Conservation (phyloP, 2,329 filamentous ascomycete species). For the Trichoderma sp. region DNA sequence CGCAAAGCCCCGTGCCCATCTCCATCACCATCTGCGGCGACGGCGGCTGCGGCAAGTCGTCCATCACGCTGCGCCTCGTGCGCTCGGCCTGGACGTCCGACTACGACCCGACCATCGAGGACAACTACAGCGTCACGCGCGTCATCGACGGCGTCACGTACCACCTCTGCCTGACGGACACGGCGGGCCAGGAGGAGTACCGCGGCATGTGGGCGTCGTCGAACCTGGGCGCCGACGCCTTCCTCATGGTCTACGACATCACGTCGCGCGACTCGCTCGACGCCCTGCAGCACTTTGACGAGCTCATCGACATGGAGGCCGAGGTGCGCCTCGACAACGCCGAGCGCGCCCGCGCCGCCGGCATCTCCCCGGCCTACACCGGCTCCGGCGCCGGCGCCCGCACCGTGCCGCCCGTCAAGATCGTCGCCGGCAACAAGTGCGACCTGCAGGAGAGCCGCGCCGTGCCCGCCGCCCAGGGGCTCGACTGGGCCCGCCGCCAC, state of each 20-base stretch:
- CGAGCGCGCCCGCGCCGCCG: constrained; percentile 52
- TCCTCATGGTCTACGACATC: constrained; percentile 87
- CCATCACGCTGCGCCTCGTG: constrained; percentile 80
- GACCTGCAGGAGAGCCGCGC: constrained; percentile 71
- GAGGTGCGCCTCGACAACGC: constrained; percentile 69
- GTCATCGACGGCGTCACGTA: constrained; percentile 79
- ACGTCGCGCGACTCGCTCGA: constrained; percentile 69
- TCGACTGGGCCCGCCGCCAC: constrained; percentile 74
- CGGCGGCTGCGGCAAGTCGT: constrained; percentile 82
- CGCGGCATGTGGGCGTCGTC: constrained; percentile 81
- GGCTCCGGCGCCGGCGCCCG: constrained; percentile 45
- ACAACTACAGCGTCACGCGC: constrained; percentile 82
- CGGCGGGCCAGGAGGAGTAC: constrained; percentile 88
- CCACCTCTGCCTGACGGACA: constrained; percentile 78
- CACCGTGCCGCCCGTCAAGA: constrained; percentile 73
- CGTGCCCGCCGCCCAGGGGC: constrained; percentile 68
- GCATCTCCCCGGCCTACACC: constrained; percentile 37
- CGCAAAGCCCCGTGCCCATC: constrained; percentile 54
- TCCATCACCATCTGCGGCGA: constrained; percentile 85
- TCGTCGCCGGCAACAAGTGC: constrained; percentile 85
- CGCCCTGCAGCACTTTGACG: constrained; percentile 76
- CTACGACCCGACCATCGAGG: constrained; percentile 79
- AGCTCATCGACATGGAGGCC: constrained; percentile 80
- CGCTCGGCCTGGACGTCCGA: constrained; percentile 83
- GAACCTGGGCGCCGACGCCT: constrained; percentile 78